Evolutionary conservation across 2,329 filamentous ascomycete species (phyloP).

Genomic region (Xylogone sp.): DNA sequence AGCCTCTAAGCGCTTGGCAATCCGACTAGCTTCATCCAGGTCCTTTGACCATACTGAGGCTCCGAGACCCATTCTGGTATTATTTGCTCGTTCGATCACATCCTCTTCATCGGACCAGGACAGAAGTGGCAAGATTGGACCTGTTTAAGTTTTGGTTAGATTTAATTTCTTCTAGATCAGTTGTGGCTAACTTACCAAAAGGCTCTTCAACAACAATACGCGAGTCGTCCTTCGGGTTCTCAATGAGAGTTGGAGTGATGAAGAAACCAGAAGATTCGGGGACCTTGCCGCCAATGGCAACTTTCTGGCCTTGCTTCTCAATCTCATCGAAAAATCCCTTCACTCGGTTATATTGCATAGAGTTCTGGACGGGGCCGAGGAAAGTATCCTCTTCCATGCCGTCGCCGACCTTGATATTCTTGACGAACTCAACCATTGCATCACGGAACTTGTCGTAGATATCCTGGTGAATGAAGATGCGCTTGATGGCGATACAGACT

Average conservation of each 20-base stretch:
- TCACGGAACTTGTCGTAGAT: slow-evolving; percentile 53
- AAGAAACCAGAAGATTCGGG: slow-evolving; percentile 44
- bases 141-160: slow-evolving; percentile 28
- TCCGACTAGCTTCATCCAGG: slow-evolving; percentile 42
- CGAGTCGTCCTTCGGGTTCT: slow-evolving; percentile 52
- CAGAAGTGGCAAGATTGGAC: slow-evolving; percentile 59
- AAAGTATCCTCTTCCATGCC: slow-evolving; percentile 33
- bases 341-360: slow-evolving; percentile 59
- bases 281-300: slow-evolving; percentile 42
- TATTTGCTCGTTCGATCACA: slow-evolving; percentile 53
- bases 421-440: slow-evolving; percentile 39
- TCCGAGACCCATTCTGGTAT: slow-evolving; percentile 49
- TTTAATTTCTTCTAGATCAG: background rate
- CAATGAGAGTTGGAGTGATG: slow-evolving; percentile 54
- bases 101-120: slow-evolving; percentile 59
- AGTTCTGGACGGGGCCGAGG: slow-evolving; percentile 58
- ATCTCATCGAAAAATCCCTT: slow-evolving; percentile 51
- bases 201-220: slow-evolving; percentile 54
- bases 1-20: slow-evolving; percentile 51
- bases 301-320: slow-evolving; percentile 46
- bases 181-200: slow-evolving; percentile 44
- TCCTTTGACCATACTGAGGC: slow-evolving; percentile 57
- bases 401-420: slow-evolving; percentile 30
- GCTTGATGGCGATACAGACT: slow-evolving; percentile 48
- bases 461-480: slow-evolving; percentile 55